Base-by-base conservation (phyloP, 2,329 filamentous ascomycete genomes). In the Claviceps sp. region DNA sequence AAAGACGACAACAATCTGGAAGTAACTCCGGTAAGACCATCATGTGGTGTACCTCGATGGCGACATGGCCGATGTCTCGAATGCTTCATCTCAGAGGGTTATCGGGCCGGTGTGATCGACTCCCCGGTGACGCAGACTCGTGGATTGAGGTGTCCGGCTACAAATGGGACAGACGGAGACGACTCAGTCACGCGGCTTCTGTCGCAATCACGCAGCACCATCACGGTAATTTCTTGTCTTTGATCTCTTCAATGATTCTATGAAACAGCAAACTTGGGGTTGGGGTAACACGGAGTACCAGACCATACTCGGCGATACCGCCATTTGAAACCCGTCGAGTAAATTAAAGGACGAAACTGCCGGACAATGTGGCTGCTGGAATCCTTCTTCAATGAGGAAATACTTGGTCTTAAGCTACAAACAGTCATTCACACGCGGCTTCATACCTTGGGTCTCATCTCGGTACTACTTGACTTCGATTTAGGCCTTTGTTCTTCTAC, bases 41-140 rank as follows among this genome's bases (percentile, higher is more conserved):
- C 37, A 47, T 53, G 52, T 37, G 44, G 40, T 50, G 51, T 45
- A 52, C 46, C 11, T 52, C 47, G 24, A 50, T 34, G 43, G 49
- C 42, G 8, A 38, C 30, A 50, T 34, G 48, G 37, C 26, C 22
- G 14, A 26, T 24, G 30, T 38, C 41, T 18, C 26, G 16, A 16
- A 24, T 44, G 48, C 48, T 45, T 50, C 48, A 37, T 34, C 38
- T 46, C 20, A 14, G n/a, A 44, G 47, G 37, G 18, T 45, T 18
- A 42, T 46, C 51, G 51, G 51, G 18, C n/a, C 48, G 41, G 48
- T 34, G 18, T 45, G 9, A 24, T 50, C n/a, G 20, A n/a, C 24
- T 34, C 14, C 41, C 30, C 30, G 48, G 48, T 50, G 41, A 37
- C 30, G 41, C 48, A 50, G 40, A 11, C n/a, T n/a, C 48, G 4